Percentiles rank a stretch among this genome's conserved stretches.
Evolutionary conservation across 2,329 filamentous ascomycete genomes (phyloP).

Genomic region (Sporothrix variecibatus): DNA sequence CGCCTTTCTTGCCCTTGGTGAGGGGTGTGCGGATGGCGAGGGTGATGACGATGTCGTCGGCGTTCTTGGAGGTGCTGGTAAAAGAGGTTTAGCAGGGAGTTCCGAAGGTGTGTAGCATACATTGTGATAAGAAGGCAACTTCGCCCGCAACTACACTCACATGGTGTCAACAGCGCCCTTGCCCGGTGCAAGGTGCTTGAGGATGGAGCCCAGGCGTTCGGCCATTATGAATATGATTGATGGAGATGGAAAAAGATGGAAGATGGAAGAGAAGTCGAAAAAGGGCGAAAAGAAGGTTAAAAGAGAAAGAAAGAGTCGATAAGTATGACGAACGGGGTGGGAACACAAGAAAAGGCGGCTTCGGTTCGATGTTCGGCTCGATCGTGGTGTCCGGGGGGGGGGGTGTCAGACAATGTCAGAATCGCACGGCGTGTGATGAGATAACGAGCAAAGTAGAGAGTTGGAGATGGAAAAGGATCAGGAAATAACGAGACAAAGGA

Average conservation of each 20-base stretch:
- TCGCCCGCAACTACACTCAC: constrained; percentile 49
- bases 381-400: background rate
- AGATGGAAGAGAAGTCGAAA: background rate
- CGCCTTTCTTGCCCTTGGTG: constrained; percentile 85
- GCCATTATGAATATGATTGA: constrained; percentile 45
- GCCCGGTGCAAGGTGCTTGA: constrained; percentile 79
- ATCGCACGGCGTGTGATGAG: background rate
- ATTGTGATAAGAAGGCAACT: background rate
- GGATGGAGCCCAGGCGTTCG: constrained; percentile 82
- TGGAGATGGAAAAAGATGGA: background rate
- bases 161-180: constrained; percentile 68
- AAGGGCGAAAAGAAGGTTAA: background rate
- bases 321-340: background rate
- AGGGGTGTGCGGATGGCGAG: constrained; percentile 87
- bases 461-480: background rate
- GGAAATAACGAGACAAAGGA: background rate
- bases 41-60: constrained; percentile 96
- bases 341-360: constrained; percentile 8
- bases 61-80: constrained; percentile 80
- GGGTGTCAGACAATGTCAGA: constrained; percentile 8
- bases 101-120: background rate
- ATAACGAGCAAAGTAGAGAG: background rate
- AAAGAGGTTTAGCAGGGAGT: constrained; percentile 27
- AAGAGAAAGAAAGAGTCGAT: background rate
- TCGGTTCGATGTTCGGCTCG: constrained; percentile 9